A percentile compares a stretch with the other conserved stretches of the same genome.
Evolutionary conservation across 2,329 filamentous ascomycete genomes (phyloP).

Genomic region (Neurospora crassa): DNA sequence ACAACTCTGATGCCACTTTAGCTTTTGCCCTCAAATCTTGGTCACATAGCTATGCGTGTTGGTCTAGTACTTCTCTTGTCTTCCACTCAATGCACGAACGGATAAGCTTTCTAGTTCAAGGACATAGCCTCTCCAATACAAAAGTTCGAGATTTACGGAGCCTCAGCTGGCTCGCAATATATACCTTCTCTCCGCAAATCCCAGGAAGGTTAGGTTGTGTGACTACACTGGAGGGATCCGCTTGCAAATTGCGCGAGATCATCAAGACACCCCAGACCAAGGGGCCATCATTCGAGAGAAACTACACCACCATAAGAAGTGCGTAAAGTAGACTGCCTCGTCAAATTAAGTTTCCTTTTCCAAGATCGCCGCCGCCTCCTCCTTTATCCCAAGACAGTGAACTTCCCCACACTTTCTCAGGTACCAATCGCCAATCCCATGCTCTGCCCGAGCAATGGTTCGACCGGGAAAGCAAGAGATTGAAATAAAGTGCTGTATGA

Average conservation of each 20-base stretch:
- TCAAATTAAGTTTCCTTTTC: neutral
- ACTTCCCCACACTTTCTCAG: neutral
- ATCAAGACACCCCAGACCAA: neutral
- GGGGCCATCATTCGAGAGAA: neutral
- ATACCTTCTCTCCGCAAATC: neutral
- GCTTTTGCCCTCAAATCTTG: neutral
- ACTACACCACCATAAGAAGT: neutral
- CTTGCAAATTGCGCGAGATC: neutral
- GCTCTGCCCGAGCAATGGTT: neutral
- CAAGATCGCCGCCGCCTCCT: neutral
- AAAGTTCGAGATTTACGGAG: neutral
- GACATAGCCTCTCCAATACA: neutral
- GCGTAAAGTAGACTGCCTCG: neutral
- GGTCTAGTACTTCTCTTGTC: neutral
- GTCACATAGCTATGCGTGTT: neutral
- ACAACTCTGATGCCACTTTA: neutral
- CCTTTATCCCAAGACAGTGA: neutral
- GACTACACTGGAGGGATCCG: neutral
- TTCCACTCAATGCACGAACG: neutral
- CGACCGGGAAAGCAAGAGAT: constrained; percentile 1
- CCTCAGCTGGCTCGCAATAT: neutral
- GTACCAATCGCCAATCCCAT: neutral
- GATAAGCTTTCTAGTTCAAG: neutral
- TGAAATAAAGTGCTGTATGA: constrained; percentile 19
- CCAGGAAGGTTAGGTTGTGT: neutral